Percentiles rank a stretch among this genome's conserved stretches.
These are phyloP conservation scores for Pezicula radicicola DNA, from an alignment of 2,329 filamentous ascomycete genomes.

Conservation along the genomic window DNA sequence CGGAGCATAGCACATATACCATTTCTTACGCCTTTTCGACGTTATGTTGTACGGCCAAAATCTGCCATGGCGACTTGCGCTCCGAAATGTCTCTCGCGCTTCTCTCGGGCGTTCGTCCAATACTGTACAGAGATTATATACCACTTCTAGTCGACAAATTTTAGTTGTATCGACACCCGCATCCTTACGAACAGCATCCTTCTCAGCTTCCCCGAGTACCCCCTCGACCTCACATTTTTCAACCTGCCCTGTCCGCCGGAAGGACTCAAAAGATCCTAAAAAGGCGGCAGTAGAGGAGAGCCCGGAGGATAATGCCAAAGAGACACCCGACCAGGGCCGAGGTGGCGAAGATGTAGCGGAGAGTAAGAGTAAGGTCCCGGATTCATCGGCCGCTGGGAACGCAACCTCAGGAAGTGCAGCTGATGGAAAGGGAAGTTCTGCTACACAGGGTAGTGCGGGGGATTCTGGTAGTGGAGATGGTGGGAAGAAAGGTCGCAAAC, in stretches of 20 bases:
- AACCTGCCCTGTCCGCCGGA: conserved; percentile 48
- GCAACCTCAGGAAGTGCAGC: conserved; percentile 21
- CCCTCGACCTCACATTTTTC: conserved; percentile 42
- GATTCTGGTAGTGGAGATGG: conserved; percentile 47
- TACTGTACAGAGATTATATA: conserved; percentile 19
- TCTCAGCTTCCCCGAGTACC: conserved; percentile 43
- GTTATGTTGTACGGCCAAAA: conserved; percentile 62
- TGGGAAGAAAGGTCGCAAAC: conserved; percentile 69
- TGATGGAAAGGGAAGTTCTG: conserved; percentile 24
- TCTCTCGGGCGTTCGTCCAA: conserved; percentile 15
- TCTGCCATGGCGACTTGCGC: conserved; percentile 62
- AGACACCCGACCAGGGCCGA: conserved; percentile 25
- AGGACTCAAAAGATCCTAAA: conserved; percentile 35
- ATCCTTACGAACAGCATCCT: conserved; percentile 60
- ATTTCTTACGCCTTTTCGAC: conserved; percentile 4
- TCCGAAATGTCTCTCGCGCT: conserved; percentile 21
- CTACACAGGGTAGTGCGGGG: conserved; percentile 19
- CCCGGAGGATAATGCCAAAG: conserved; percentile 28
- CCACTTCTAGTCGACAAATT: conserved; percentile 24
- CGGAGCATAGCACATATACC: background rate
- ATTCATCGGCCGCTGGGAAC: conserved; percentile 14
- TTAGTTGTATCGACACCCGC: conserved; percentile 60
- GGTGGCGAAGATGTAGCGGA: conserved; percentile 41
- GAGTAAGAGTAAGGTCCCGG: conserved; percentile 26
- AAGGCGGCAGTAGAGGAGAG: conserved; percentile 36